Conservation (phyloP, 208 protist genomes). For the Leishmania gerbilli region DNA sequence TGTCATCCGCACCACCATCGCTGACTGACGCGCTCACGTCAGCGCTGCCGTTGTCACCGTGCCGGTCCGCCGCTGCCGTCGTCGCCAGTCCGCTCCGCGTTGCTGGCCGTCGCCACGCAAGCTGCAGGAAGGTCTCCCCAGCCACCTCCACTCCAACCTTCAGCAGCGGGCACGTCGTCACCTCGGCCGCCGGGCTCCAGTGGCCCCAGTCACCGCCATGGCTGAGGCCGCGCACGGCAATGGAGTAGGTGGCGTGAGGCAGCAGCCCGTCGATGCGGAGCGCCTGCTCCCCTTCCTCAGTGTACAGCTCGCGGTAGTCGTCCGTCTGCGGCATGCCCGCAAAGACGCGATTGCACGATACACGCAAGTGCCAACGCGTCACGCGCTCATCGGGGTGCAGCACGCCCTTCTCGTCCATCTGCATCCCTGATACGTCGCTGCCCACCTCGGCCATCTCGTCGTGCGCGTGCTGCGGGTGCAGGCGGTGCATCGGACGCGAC, state of each 20-base stretch:
- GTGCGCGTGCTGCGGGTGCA: background rate
- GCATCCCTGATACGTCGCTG: slow-evolving; percentile 19
- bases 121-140: slow-evolving; percentile 86
- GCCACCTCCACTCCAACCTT: slow-evolving; percentile 56
- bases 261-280: slow-evolving; percentile 64
- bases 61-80: background rate
- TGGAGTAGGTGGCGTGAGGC: slow-evolving; percentile 69
- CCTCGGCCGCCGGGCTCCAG: slow-evolving; percentile 67
- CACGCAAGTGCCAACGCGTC: slow-evolving; percentile 84
- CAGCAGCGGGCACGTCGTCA: slow-evolving; percentile 82
- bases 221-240: slow-evolving; percentile 82
- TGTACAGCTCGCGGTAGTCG: slow-evolving; percentile 61
- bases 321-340: slow-evolving; percentile 64
- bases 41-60: background rate
- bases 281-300: slow-evolving; percentile 39
- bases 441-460: background rate
- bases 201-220: slow-evolving; percentile 82
- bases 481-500: slow-evolving; percentile 44
- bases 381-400: slow-evolving; percentile 69
- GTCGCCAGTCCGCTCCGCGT: slow-evolving; percentile 1
- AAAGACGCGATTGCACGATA: slow-evolving; percentile 70
- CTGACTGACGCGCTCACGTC: background rate
- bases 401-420: slow-evolving; percentile 28
- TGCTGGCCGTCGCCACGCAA: slow-evolving; percentile 72
- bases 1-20: background rate